phyloP scores from a whole-genome alignment of 129 eudicot genomes.

The Kitagawia praeruptora region DNA sequence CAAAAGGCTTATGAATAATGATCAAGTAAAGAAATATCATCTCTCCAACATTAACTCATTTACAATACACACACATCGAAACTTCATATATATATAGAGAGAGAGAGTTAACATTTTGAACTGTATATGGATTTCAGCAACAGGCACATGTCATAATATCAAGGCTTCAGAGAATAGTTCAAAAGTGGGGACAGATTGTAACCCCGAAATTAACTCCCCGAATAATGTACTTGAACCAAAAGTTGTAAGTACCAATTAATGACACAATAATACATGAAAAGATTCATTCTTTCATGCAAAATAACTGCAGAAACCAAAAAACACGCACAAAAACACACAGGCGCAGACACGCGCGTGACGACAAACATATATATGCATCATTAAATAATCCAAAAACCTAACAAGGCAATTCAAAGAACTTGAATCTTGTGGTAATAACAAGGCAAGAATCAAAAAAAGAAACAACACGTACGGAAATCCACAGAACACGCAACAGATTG shows the following conservation, averaged over 20 bases:
- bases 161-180: background rate
- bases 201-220: background rate
- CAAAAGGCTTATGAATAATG: background rate
- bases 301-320: background rate
- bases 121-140: background rate
- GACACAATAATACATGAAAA: background rate
- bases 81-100: background rate
- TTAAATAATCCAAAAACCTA: background rate
- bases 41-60: background rate
- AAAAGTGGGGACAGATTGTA: background rate
- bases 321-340: background rate
- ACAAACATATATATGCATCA: background rate
- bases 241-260: background rate
- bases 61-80: background rate
- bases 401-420: background rate
- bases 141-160: background rate
- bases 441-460: background rate
- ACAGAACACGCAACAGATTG: background rate
- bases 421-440: background rate
- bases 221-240: background rate
- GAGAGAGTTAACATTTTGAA: background rate
- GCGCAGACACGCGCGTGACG: too few relatives aligned
- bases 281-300: background rate
- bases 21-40: background rate
- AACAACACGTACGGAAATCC: conserved; percentile 1